phyloP scores from a whole-genome alignment of 257 asterid species.

The Solanum raphanifolium region DNA sequence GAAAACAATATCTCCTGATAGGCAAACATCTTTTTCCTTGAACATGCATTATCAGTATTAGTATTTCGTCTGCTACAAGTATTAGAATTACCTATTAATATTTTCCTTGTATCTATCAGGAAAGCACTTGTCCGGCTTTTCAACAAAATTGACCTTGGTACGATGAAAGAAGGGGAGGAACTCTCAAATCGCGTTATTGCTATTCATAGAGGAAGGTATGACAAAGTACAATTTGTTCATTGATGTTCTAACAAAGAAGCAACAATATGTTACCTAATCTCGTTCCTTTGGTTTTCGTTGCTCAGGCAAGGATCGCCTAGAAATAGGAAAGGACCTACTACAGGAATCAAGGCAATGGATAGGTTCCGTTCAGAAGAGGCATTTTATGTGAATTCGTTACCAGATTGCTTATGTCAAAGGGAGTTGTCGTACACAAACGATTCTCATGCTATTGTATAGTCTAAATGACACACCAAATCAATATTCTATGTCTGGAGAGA shows the following conservation, averaged over 20 bases:
- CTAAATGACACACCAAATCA: background rate
- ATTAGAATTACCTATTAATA: background rate
- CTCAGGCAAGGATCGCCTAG: conserved; percentile 91
- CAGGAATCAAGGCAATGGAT: conserved; percentile 72
- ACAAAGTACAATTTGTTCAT: background rate
- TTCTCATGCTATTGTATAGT: conserved; percentile 10
- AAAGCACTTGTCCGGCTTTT: conserved; percentile 76
- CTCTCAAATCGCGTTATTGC: conserved; percentile 47
- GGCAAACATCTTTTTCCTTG: conserved; percentile 25
- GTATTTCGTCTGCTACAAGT: background rate
- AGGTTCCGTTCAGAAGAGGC: conserved; percentile 89
- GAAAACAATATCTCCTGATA: conserved; percentile 79
- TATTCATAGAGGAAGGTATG: conserved; percentile 63
- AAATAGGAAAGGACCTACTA: conserved; percentile 79
- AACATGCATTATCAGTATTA: background rate
- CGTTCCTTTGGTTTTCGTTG: background rate
- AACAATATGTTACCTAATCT: background rate
- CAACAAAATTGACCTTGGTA: conserved; percentile 59
- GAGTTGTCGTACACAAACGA: conserved; percentile 11
- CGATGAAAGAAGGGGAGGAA: conserved; percentile 53
- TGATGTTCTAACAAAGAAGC: too few species aligned
- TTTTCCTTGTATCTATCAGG: conserved; percentile 22
- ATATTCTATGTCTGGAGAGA: background rate
- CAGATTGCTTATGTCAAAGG: conserved; percentile 75
- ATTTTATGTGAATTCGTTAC: conserved; percentile 80